A percentile compares a stretch with the other conserved stretches of the same genome.
phyloP scores from a whole-genome alignment of 2,329 filamentous ascomycete species.

The Cladosporium sp. region DNA sequence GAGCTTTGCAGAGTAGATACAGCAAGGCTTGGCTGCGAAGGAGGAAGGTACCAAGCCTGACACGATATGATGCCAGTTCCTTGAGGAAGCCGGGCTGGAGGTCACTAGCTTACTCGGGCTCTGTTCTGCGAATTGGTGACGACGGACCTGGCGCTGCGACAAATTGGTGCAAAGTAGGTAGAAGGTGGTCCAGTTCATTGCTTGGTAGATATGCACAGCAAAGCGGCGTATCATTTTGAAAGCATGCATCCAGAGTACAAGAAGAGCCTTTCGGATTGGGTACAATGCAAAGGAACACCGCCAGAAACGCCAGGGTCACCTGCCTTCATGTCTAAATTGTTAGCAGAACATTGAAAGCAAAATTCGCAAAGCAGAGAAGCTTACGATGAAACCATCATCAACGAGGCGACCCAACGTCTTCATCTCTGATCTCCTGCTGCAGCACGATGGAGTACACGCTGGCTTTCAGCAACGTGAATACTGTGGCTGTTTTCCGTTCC shows the following conservation, averaged over 20 bases:
- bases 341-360: not conserved
- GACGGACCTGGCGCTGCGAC: not conserved
- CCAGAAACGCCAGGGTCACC: not conserved
- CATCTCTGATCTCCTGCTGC: slow-evolving; percentile 91
- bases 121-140: not conserved
- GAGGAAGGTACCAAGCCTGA: not conserved
- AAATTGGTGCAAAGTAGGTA: too few relatives aligned
- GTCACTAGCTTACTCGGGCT: not conserved
- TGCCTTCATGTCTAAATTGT: not conserved
- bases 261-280: not conserved
- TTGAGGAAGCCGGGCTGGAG: not conserved
- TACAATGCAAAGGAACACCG: not conserved
- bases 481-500: slow-evolving; percentile 90
- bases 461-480: slow-evolving; percentile 94
- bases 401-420: slow-evolving; percentile 38
- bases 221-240: not conserved
- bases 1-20: not conserved
- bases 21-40: not conserved
- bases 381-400: not conserved
- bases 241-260: not conserved
- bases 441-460: slow-evolving; percentile 98
- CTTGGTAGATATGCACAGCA: not conserved
- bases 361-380: not conserved
- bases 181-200: too few relatives aligned
- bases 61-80: not conserved